These are phyloP conservation scores for Furcasterigmium furcatum DNA, from an alignment of 2,329 filamentous ascomycete genomes.

Conservation along the genomic window DNA sequence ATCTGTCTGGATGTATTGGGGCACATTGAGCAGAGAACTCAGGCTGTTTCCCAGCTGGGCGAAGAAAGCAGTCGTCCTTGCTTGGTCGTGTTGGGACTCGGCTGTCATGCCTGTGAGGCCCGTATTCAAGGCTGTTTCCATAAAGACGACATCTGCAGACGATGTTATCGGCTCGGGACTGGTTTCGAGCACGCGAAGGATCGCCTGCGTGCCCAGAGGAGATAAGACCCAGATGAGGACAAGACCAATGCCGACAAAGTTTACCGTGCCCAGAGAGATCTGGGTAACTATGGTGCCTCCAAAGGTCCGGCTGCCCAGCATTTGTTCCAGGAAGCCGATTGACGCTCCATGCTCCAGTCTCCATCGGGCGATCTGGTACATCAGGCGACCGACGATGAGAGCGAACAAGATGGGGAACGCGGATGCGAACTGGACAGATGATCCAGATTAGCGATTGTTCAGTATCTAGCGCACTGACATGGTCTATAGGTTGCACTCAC, in stretches of 20 bases:
- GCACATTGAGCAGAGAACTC: constrained; percentile 14
- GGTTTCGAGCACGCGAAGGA: constrained; percentile 14
- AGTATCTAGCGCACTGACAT: no score
- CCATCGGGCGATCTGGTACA: constrained; percentile 19
- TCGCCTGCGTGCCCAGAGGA: constrained; percentile 22
- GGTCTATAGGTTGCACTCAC: no score
- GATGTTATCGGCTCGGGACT: not conserved
- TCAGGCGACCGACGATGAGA: constrained; percentile 18
- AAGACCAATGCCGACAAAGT: constrained; percentile 17
- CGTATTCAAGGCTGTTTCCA: not conserved
- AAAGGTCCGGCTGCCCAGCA: constrained; percentile 24
- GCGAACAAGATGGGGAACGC: constrained; percentile 25
- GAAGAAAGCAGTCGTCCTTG: not conserved
- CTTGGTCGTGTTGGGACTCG: not conserved
- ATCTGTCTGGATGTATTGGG: constrained; percentile 12
- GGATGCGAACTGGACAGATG: constrained; percentile 15
- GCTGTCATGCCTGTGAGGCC: not conserved
- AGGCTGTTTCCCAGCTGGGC: constrained; percentile 5
- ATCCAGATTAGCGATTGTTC: no score
- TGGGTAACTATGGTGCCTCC: constrained; percentile 19
- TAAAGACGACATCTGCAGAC: not conserved
- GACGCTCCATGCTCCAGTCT: constrained; percentile 21
- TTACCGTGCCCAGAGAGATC: constrained; percentile 19
- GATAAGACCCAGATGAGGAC: constrained; percentile 23
- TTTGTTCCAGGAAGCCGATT: constrained; percentile 20